Evolutionary conservation across 2,329 filamentous ascomycete species (phyloP), one percentile per base, ranked within the genome.

Genomic region (Fusarium haematococcum): DNA sequence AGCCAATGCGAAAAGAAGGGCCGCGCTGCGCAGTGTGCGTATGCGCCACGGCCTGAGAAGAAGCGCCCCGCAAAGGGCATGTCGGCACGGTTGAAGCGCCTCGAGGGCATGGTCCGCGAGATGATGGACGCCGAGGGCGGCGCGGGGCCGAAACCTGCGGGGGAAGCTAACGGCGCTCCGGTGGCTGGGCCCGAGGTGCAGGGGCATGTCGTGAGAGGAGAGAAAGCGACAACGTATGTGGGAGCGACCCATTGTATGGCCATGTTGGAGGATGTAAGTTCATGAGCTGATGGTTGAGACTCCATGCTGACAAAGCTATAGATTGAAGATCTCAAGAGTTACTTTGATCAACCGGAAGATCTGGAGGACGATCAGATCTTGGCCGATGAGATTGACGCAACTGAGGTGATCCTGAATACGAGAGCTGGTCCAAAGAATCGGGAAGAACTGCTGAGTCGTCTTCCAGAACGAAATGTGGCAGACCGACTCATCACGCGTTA

Each of bases 161-260:
- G 20, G 20, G 32, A 50, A 33, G 59, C 50, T n/a, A 73, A 70
- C 13, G 74, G 67, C n/a, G 67, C 39, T 16, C 48, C 48, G 48
- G 52, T 56, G 10, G 59, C 62, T 20, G 74, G 77, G 13, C 80
- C 79, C 35, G 75, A 75, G 41, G 70, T 78, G 13, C 79, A 68
- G 45, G 86, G 84, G 0, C 83, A 87, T 63, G 83, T 90, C 8
- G 82, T 89, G 23, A 80, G 82, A 25, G 83, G 85, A 3, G 78
- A 83, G 39, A 80, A 81, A 60, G 84, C 83, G 11, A 85, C 84
- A 48, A 88, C 85, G 6, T 91, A 90, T 72, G 85, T 91, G 6
- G 89, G 89, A 1, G 88, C 88, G 5, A 91, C 89, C 52, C 89
- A 91, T 68, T 90, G 88, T 73, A 87, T 90, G 82, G 89, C 89